Conservation (phyloP, 2,329 filamentous ascomycete species). For the Clonostachys rhizophaga region DNA sequence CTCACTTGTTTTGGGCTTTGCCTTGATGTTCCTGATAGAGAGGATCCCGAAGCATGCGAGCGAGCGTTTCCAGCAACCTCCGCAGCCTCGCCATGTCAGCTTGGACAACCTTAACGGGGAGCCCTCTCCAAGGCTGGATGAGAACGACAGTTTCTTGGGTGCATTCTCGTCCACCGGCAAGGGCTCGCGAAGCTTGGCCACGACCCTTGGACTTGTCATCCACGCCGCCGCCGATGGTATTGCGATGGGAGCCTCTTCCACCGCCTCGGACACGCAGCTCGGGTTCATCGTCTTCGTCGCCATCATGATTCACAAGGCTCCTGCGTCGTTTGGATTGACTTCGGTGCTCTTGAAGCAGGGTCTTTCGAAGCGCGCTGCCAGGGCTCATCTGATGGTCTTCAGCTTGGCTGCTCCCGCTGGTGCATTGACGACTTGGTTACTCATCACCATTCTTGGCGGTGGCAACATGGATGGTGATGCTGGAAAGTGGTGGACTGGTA, state of each 20-base stretch:
- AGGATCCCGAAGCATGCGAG: constrained; percentile 71
- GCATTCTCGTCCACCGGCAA: constrained; percentile 52
- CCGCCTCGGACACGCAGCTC: constrained; percentile 66
- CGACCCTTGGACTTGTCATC: constrained; percentile 91
- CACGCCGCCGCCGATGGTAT: constrained; percentile 95
- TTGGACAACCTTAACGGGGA: constrained; percentile 67
- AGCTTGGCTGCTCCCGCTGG: constrained; percentile 86
- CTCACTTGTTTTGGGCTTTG: constrained; percentile 81
- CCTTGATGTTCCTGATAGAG: constrained; percentile 96
- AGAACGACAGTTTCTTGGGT: constrained; percentile 54
- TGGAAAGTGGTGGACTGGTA: constrained; percentile 84
- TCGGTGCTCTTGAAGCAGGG: constrained; percentile 88
- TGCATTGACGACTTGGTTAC: constrained; percentile 75
- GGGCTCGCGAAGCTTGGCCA: constrained; percentile 64
- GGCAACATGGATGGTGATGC: constrained; percentile 51
- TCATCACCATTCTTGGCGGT: constrained; percentile 70
- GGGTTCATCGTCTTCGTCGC: constrained; percentile 92
- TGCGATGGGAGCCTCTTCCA: constrained; percentile 86
- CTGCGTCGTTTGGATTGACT: constrained; percentile 90
- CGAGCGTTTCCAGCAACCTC: constrained; percentile 57
- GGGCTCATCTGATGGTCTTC: constrained; percentile 85
- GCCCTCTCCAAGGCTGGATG: constrained; percentile 7
- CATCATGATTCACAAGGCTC: constrained; percentile 96
- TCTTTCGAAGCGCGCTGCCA: constrained; percentile 77
- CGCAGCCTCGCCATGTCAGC: constrained; percentile 78